Conservation (phyloP, 371 early-diverging fungal genomes). For the Rhizopus delemar region DNA sequence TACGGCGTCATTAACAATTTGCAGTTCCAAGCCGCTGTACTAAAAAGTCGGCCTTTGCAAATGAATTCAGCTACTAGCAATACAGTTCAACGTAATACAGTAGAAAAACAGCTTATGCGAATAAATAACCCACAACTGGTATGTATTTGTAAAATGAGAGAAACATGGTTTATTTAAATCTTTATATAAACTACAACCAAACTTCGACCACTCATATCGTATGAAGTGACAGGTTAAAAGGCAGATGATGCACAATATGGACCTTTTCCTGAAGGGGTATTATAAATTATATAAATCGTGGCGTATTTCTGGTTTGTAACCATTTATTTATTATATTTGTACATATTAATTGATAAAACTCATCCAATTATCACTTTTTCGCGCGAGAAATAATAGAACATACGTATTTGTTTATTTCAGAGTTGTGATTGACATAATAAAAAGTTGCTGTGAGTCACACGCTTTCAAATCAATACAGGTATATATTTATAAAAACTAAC, state of each 20-base stretch:
- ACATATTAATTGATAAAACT: no score
- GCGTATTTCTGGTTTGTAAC: no score
- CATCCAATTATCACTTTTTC: no score
- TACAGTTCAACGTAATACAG: slow-evolving; percentile 56
- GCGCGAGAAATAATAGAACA: no score
- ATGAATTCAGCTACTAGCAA: slow-evolving; percentile 78
- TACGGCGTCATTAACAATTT: slow-evolving; percentile 59
- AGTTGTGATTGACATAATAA: no score
- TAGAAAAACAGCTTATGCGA: slow-evolving; percentile 77
- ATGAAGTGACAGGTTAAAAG: slow-evolving; percentile 56
- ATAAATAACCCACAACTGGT: slow-evolving; percentile 87
- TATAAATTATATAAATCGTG: slow-evolving; percentile 18
- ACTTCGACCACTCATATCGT: slow-evolving; percentile 75
- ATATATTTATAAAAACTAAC: no score
- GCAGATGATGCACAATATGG: slow-evolving; percentile 80
- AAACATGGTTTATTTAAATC: neutral
- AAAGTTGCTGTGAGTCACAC: no score
- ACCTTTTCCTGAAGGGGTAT: slow-evolving; percentile 67
- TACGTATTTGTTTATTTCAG: no score
- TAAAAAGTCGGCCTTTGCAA: slow-evolving; percentile 82
- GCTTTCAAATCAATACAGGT: no score
- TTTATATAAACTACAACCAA: slow-evolving; percentile 64
- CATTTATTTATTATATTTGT: no score
- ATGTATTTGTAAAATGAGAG: slow-evolving; percentile 8
- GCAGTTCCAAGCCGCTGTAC: slow-evolving; percentile 92